Evolutionary conservation across 306 rosid genomes (phyloP).

Genomic region (Sindora glabra): DNA sequence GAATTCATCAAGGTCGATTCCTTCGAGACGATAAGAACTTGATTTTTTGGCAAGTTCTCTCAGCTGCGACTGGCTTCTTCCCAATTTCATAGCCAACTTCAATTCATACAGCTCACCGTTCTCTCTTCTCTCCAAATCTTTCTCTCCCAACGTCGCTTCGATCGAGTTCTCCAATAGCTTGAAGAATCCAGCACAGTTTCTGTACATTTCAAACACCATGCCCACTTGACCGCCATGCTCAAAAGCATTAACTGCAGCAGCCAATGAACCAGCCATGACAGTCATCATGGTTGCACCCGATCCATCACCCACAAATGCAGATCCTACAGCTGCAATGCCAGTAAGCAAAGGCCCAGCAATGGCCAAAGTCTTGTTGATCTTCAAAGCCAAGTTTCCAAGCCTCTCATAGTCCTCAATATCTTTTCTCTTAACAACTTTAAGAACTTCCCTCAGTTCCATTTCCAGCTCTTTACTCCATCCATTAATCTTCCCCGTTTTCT

Average conservation of each 20-base stretch:
- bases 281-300: constrained; percentile 5
- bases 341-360: too few relatives aligned
- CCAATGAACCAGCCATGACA: constrained; percentile 32
- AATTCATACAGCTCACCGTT: constrained; percentile 28
- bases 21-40: constrained; percentile 18
- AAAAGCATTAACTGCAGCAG: constrained; percentile 18
- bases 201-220: constrained; percentile 44
- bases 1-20: constrained; percentile 24
- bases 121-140: constrained; percentile 35
- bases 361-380: too few relatives aligned
- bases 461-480: constrained; percentile 54
- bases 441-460: constrained; percentile 38
- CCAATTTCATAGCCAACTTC: constrained; percentile 35
- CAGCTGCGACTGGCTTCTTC: constrained; percentile 35
- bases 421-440: constrained; percentile 25
- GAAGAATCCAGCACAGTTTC: constrained; percentile 32
- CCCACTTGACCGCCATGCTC: constrained; percentile 41
- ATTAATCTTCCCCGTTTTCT: background rate
- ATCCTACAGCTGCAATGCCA: constrained; percentile 34
- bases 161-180: constrained; percentile 21
- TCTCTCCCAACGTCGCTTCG: constrained; percentile 23
- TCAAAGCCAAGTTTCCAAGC: too few relatives aligned
- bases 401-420: too few relatives aligned
- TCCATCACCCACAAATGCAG: constrained; percentile 22
- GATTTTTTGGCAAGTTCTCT: constrained; percentile 29